Conservation (phyloP, 2,329 filamentous ascomycete species). For the Hypoxylon sp. region DNA sequence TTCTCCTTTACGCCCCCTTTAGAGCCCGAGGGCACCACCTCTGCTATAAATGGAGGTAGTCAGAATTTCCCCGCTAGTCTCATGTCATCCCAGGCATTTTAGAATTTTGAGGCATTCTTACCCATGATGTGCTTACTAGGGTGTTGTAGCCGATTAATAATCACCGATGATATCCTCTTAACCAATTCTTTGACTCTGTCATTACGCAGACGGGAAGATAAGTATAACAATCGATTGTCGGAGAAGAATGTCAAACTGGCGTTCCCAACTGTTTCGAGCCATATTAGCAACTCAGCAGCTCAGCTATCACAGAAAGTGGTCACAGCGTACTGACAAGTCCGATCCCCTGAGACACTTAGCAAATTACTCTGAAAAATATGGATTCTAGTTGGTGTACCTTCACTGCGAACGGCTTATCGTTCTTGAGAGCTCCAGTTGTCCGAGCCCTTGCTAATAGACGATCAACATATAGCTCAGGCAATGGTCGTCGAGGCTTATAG, state of each 20-base stretch:
- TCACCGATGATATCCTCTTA: conserved; percentile 48
- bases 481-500: conserved; percentile 29
- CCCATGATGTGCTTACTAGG: conserved; percentile 12
- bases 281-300: conserved; percentile 12
- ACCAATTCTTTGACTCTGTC: conserved; percentile 53
- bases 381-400: conserved; percentile 42
- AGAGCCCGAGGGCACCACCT: conserved; percentile 16
- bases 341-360: conserved; percentile 47
- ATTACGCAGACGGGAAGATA: conserved; percentile 51
- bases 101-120: background rate
- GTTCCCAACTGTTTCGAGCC: conserved; percentile 44
- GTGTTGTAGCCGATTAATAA: conserved; percentile 36
- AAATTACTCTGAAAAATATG: background rate
- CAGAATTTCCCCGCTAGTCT: background rate
- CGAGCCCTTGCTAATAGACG: conserved; percentile 46
- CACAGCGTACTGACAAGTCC: conserved; percentile 49
- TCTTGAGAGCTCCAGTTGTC: conserved; percentile 16
- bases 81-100: background rate
- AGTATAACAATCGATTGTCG: conserved; percentile 52
- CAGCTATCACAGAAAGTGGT: background rate
- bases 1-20: conserved; percentile 9
- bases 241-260: conserved; percentile 52
- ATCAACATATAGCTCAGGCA: conserved; percentile 52
- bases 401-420: conserved; percentile 45
- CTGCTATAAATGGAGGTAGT: background rate